A percentile compares a stretch with the other conserved stretches of the same genome.
phyloP scores from a whole-genome alignment of 2,329 filamentous ascomycete genomes.

The Aspergillus aculeatus region DNA sequence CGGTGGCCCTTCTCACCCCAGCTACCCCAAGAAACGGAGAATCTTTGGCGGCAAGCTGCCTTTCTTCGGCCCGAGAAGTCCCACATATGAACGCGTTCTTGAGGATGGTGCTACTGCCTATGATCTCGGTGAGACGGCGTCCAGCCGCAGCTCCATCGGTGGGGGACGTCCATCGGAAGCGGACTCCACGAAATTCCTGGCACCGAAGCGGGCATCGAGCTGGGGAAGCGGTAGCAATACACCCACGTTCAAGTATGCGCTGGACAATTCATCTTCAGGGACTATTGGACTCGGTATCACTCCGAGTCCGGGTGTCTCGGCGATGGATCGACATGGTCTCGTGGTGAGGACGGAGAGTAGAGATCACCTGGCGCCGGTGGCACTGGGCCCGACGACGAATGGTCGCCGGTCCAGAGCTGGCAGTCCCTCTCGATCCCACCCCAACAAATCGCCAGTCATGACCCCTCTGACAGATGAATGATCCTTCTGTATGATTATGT shows the following conservation, averaged over 20 bases:
- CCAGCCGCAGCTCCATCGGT: constrained; percentile 52
- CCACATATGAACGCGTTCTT: constrained; percentile 76
- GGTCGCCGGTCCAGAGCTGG: constrained; percentile 45
- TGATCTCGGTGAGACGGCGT: constrained; percentile 69
- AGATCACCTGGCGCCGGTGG: constrained; percentile 66
- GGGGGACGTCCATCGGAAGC: constrained; percentile 63
- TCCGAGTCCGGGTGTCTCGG: constrained; percentile 32
- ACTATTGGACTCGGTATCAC: constrained; percentile 40
- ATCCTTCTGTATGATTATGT: constrained; percentile 21
- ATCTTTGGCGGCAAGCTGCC: constrained; percentile 60
- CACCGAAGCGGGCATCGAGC: constrained; percentile 44
- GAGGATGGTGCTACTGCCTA: constrained; percentile 77
- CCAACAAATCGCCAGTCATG: constrained; percentile 37
- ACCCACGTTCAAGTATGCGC: constrained; percentile 37
- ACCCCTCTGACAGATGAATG: constrained; percentile 37
- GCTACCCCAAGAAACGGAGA: constrained; percentile 50
- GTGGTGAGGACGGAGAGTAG: constrained; percentile 81
- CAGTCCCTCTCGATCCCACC: constrained; percentile 48
- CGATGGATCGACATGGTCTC: constrained; percentile 66
- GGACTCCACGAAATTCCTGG: constrained; percentile 55
- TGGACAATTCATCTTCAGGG: constrained; percentile 42
- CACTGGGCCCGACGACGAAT: constrained; percentile 49
- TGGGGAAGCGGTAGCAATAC: constrained; percentile 33
- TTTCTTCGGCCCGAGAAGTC: constrained; percentile 35
- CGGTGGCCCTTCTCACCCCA: constrained; percentile 32